Percentiles rank a stretch among this genome's conserved stretches.
These are phyloP conservation scores for Botrytis sinoallii DNA, from an alignment of 2,329 filamentous ascomycete species.

Conservation along the genomic window DNA sequence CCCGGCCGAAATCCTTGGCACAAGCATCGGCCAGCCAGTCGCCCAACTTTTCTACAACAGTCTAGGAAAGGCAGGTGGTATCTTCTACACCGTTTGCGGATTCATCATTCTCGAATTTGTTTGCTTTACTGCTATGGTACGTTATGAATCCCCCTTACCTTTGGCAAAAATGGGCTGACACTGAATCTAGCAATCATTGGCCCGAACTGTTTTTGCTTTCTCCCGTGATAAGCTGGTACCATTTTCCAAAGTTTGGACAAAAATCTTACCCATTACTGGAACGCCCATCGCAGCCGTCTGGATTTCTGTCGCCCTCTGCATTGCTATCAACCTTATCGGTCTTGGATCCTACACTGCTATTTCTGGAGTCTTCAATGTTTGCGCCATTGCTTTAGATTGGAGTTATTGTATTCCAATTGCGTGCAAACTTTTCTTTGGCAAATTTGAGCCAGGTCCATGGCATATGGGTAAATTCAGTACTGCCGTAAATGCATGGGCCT, in stretches of 20 bases:
- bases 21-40: constrained; percentile 50
- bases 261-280: constrained; percentile 51
- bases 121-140: constrained; percentile 52
- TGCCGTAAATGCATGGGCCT: constrained; percentile 48
- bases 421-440: constrained; percentile 49
- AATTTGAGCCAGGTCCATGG: constrained; percentile 52
- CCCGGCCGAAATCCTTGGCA: constrained; percentile 44
- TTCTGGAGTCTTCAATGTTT: constrained; percentile 52
- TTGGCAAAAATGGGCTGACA: constrained; percentile 39
- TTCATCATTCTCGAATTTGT: constrained; percentile 58
- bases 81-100: constrained; percentile 51
- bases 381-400: constrained; percentile 54
- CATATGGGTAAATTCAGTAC: constrained; percentile 45
- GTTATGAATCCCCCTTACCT: constrained; percentile 41
- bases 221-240: constrained; percentile 56
- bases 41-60: constrained; percentile 58
- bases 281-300: constrained; percentile 60
- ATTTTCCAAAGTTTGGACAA: constrained; percentile 55
- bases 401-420: constrained; percentile 55
- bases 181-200: constrained; percentile 43
- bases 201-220: constrained; percentile 54
- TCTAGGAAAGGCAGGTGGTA: constrained; percentile 49
- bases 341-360: constrained; percentile 54
- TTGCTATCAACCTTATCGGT: constrained; percentile 57
- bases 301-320: constrained; percentile 53